Evolutionary conservation across 768 basidiomycete species (phyloP).

Genomic region (Suillus luteus): DNA sequence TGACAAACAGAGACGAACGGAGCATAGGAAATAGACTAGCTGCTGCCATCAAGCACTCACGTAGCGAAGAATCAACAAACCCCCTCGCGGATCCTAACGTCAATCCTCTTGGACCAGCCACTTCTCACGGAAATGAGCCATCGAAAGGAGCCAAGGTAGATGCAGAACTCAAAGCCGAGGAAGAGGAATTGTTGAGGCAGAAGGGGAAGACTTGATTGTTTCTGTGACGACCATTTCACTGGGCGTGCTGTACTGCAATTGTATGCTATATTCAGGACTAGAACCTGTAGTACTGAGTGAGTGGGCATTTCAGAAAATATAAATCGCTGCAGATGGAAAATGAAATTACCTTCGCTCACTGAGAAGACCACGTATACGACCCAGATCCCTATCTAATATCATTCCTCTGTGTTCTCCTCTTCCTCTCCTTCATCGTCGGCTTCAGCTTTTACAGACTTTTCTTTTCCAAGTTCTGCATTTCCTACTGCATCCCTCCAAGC

Average conservation of each 20-base stretch:
- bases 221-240: background rate
- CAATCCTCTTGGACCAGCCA: conserved; percentile 52
- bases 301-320: background rate
- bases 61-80: conserved; percentile 34
- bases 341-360: background rate
- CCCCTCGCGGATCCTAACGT: conserved; percentile 33
- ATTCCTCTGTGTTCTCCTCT: conserved; percentile 39
- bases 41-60: conserved; percentile 35
- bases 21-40: conserved; percentile 41
- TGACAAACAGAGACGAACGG: conserved; percentile 42
- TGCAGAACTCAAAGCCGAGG: conserved; percentile 53
- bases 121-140: conserved; percentile 57
- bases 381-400: background rate
- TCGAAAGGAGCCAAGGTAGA: conserved; percentile 61
- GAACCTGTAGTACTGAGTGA: background rate
- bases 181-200: conserved; percentile 46
- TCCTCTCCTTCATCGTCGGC: conserved; percentile 51
- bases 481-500: conserved; percentile 76
- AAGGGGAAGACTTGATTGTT: conserved; percentile 41
- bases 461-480: conserved; percentile 61
- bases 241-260: background rate
- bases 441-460: conserved; percentile 44
- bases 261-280: background rate
- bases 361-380: background rate
- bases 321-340: background rate